Conservation (phyloP, 257 asterid species). For the Euphrasia confusa region DNA sequence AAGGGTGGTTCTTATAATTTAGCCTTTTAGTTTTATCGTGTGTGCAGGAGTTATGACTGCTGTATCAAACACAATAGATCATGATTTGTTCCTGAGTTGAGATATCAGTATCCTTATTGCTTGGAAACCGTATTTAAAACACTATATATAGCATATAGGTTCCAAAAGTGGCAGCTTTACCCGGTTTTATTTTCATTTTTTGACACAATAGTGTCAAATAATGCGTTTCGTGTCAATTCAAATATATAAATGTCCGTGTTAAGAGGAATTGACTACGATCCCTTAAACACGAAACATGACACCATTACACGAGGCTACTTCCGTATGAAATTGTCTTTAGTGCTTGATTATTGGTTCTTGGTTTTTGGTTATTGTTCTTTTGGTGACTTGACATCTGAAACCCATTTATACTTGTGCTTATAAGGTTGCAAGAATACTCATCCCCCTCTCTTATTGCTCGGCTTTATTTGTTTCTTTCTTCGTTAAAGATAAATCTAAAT, state of each 20-base stretch:
- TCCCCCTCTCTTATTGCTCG: no score
- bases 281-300: no score
- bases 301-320: background rate
- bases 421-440: background rate
- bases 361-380: background rate
- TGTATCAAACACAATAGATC: background rate
- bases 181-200: no score
- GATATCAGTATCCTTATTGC: background rate
- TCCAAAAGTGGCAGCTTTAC: no score
- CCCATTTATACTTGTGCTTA: background rate
- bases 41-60: background rate
- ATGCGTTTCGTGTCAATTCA: background rate
- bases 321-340: no score
- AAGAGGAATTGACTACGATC: background rate
- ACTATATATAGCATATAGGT: no score
- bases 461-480: no score
- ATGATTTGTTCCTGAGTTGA: background rate
- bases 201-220: no score
- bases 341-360: no score
- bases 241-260: background rate
- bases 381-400: background rate
- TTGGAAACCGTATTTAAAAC: background rate
- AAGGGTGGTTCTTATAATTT: background rate
- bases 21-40: background rate
- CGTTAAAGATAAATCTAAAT: no score